Base-by-base conservation (phyloP, 176 grass and related monocot species). In the Triticum urartu region DNA sequence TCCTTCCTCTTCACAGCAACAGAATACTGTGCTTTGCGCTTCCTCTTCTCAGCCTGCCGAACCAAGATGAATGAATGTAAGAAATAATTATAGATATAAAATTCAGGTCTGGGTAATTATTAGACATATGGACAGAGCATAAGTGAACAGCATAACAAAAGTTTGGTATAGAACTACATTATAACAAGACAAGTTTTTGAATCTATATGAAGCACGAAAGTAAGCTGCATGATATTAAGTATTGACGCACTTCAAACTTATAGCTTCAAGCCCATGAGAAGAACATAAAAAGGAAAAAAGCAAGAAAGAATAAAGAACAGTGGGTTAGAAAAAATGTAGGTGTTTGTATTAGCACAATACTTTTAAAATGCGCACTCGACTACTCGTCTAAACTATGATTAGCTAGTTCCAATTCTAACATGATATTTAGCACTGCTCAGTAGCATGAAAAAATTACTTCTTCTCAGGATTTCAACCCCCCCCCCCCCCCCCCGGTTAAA, bases 21-120 rank as follows among this genome's bases (percentile, higher is more conserved):
- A 61, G 97, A 95, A 69, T 86, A 92, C 56, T 99, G 94, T 79
- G 89, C 87, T 89, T 91, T 86, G 72, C 92, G 94, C 84, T 96
- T 99, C 90, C 87, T 94, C 72, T 96, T 94, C 54, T 99, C 97
- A 86, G 94, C 88, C 97, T 99, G 83, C 12, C 9, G 25, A 64
- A 86, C 26, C 45, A 87, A 95, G 28, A 83, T 63, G 68, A 50
- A 84, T 60, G 28, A 68, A 72, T 64, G 74, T 42, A 75, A 86
- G 62, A 20, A 92, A 26, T 38, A 64, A 17, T 22, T 15, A 36
- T 54, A 74, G 74, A 72, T 58, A 36, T 3, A 83, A 5, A 66
- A 7, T 12, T 56, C 3, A 5, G 20, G 73, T 52, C 4, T 24
- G 20, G 4, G 61, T 30, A 1, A 17, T 58, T 1, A 43, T 77